Evolutionary conservation across 331 rosid genomes (phyloP), one percentile per base, ranked within the genome.

Genomic region (Cydonia oblonga): DNA sequence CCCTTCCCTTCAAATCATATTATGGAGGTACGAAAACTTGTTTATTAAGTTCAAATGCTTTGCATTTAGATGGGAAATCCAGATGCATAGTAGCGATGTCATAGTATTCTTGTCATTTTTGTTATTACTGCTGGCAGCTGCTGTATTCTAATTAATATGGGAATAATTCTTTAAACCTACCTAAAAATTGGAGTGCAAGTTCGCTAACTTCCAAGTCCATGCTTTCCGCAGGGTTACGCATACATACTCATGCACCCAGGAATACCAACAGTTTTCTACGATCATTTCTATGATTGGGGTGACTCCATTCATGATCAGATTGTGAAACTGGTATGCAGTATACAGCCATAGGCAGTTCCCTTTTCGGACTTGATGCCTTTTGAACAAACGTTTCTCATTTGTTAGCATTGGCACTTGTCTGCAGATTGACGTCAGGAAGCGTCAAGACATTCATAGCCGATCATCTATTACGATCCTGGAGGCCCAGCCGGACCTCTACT

Each of bases 201-300:
- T 44, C 20, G 18, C 53, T 46, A 46, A 46, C 53, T 5, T 46
- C 20, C 53, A 16, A 22, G 22, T 69, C 44, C 3, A 20, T 57
- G 18, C 38, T 56, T 22, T 33, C 26, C 62, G 57, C 87, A 93
- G 98, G 98, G 98, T n/a, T 93, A 93, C 79, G 85, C 97, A 46
- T 93, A 93, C 72, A 86, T 90, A 75, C 84, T 93, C 71, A 93
- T 93, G 14, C 98, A 93, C 85, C 97, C 98, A 0, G 98, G 98
- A 72, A 86, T 82, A 46, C 98, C 98, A n/a, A 68, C 92, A 13
- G 90, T 93, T 71, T 93, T 93, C 80, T 93, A 90, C 72, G 98
- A 93, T 75, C 98, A 93, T 83, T 90, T 90, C 13, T 90, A 70
- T 70, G 97, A 90, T 53, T 85, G 81, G 92, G 90, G 80, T 22